phyloP scores from a whole-genome alignment of 495 filamentous ascomycete genomes.

The Tetracladium marchalianum region DNA sequence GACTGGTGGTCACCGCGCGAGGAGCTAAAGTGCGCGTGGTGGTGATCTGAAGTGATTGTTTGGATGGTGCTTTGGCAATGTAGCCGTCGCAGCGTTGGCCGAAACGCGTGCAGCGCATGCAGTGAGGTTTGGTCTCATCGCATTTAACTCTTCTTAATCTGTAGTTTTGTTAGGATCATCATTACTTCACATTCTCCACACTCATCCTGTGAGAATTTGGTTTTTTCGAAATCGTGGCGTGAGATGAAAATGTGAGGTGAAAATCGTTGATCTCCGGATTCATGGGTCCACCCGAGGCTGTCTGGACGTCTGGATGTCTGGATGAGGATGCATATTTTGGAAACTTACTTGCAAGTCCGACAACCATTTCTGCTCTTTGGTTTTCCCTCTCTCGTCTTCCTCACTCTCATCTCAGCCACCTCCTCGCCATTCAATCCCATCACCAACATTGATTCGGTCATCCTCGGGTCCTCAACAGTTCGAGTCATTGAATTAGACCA shows the following conservation, averaged over 20 bases:
- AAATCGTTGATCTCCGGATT: background rate
- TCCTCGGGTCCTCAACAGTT: too few relatives aligned
- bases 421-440: background rate
- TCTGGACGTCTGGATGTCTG: background rate
- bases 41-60: background rate
- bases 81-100: constrained; percentile 47
- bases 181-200: too few relatives aligned
- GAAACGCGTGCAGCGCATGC: constrained; percentile 38
- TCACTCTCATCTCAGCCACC: constrained; percentile 8
- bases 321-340: background rate
- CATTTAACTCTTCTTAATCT: constrained; percentile 43
- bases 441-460: too few relatives aligned
- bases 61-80: constrained; percentile 15
- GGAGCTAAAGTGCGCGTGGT: constrained; percentile 10
- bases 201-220: too few relatives aligned
- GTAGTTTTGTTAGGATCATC: background rate
- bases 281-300: background rate
- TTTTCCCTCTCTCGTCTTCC: constrained; percentile 16
- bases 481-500: too few relatives aligned
- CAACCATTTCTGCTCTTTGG: constrained; percentile 19
- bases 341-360: constrained; percentile 19
- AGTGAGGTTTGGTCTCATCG: constrained; percentile 45
- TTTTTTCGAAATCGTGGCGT: too few relatives aligned
- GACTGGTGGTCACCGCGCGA: background rate
- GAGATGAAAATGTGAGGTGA: background rate